Conservation (phyloP, 192 early-diverging fungal species). For the Coemansia sp. region DNA sequence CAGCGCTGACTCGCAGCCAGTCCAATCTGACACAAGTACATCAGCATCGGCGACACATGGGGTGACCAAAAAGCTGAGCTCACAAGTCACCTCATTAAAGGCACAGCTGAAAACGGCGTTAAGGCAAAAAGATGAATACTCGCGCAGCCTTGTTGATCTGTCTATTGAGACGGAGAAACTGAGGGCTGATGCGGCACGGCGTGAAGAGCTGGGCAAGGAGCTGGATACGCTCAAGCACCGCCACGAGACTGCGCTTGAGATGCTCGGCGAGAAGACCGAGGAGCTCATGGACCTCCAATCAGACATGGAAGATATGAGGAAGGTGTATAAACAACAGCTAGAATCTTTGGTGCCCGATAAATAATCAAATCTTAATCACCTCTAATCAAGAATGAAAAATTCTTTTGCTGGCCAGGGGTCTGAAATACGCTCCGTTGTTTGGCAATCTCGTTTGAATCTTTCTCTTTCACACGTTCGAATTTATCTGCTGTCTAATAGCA, state of each 20-base stretch:
- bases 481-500: constrained; percentile 12
- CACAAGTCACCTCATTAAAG: constrained; percentile 48
- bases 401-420: too few species aligned
- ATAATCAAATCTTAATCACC: too few species aligned
- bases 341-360: too few species aligned
- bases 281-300: constrained; percentile 75
- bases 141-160: constrained; percentile 58
- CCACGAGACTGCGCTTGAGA: constrained; percentile 68
- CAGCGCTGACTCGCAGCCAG: constrained; percentile 11
- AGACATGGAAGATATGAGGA: constrained; percentile 77
- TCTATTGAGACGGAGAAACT: constrained; percentile 64
- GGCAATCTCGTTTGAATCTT: neutral
- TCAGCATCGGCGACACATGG: constrained; percentile 7
- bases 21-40: constrained; percentile 3
- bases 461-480: constrained; percentile 4
- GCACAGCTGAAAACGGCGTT: constrained; percentile 47
- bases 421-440: too few species aligned
- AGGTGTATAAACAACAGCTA: constrained; percentile 61
- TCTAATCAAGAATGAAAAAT: constrained; percentile 16
- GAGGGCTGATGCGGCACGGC: constrained; percentile 26
- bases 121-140: constrained; percentile 42
- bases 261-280: constrained; percentile 89
- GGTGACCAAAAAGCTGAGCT: constrained; percentile 34
- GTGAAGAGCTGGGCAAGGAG: constrained; percentile 48
- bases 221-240: constrained; percentile 58